A percentile compares a stretch with the other conserved stretches of the same genome.
These are phyloP conservation scores for Zea mays DNA, from an alignment of 176 grass and related monocot species.

Conservation along the genomic window Zm-B73-REFERENCE-NAM-5.0 NC_050103.1:750001-750500, in stretches of 20 bases:
- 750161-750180: background rate
- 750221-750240: too few relatives aligned
- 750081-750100: background rate
- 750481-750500: background rate
- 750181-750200: background rate
- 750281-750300: too few relatives aligned
- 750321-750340: too few relatives aligned
- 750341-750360: too few relatives aligned
- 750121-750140: background rate
- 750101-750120: background rate
- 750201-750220: background rate
- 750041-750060: constrained; percentile 7
- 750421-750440: background rate
- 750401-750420: background rate
- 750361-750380: background rate
- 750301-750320: too few relatives aligned
- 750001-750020: background rate
- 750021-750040: background rate
- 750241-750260: too few relatives aligned
- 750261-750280: too few relatives aligned
- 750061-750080: background rate
- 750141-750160: background rate
- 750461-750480: background rate
- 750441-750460: background rate
- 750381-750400: background rate